phyloP scores from a whole-genome alignment of 2,329 filamentous ascomycete genomes.

The Ophiostoma pallidulum region DNA sequence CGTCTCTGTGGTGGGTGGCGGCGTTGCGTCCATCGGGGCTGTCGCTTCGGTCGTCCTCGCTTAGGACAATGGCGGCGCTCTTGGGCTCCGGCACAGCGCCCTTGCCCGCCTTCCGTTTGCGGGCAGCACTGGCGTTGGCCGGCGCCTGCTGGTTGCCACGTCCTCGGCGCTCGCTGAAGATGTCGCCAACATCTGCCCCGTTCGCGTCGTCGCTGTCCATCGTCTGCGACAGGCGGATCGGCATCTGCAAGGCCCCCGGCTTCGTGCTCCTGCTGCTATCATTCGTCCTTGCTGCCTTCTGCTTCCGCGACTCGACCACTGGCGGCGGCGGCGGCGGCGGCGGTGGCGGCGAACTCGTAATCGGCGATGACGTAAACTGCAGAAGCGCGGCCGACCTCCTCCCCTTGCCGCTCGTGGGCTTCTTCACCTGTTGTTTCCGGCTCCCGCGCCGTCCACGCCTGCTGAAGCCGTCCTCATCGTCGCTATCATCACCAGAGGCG shows the following conservation, averaged over 20 bases:
- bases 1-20: neutral
- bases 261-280: neutral
- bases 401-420: neutral
- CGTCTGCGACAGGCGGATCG: constrained; percentile 14
- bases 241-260: constrained; percentile 7
- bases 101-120: neutral
- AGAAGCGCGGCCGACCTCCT: neutral
- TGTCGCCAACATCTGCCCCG: neutral
- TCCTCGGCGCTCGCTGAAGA: neutral
- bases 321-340: too few species aligned
- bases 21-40: neutral
- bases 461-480: neutral
- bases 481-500: neutral
- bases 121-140: too few species aligned
- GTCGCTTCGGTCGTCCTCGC: constrained; percentile 2
- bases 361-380: constrained; percentile 16
- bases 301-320: too few species aligned
- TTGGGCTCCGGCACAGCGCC: neutral
- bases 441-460: neutral
- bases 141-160: neutral
- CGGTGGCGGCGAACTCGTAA: constrained; percentile 5
- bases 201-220: constrained; percentile 9
- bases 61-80: constrained; percentile 9
- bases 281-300: neutral
- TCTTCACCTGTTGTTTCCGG: neutral